phyloP scores from a whole-genome alignment of 2,329 filamentous ascomycete genomes.

The Zasmidium angulare region DNA sequence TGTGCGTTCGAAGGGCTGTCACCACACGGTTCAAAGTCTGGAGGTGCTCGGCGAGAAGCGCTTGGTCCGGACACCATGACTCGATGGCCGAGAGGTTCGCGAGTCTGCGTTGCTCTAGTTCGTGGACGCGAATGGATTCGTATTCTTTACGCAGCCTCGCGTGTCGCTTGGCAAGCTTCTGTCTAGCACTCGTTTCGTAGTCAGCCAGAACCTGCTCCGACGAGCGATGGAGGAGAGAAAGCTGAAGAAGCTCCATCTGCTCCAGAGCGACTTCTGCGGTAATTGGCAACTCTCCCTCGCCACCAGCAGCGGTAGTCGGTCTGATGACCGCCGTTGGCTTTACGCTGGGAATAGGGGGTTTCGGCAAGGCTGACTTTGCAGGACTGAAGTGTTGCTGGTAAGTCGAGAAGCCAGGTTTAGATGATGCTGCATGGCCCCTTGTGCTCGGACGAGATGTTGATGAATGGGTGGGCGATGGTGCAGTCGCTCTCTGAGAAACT shows the following conservation, averaged over 20 bases:
- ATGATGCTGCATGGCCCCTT: constrained; percentile 29
- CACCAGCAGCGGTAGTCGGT: constrained; percentile 51
- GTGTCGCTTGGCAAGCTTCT: constrained; percentile 29
- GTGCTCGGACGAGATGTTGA: constrained; percentile 18
- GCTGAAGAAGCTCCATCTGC: constrained; percentile 65
- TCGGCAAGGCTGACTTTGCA: constrained; percentile 60
- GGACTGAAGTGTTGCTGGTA: constrained; percentile 69
- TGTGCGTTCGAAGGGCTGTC: constrained; percentile 58
- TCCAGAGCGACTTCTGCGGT: constrained; percentile 28
- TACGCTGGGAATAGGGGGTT: constrained; percentile 56
- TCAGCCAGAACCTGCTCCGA: constrained; percentile 45
- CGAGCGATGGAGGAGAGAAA: constrained; percentile 63
- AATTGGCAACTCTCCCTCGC: constrained; percentile 49
- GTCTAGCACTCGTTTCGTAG: constrained; percentile 60
- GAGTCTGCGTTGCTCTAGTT: constrained; percentile 41
- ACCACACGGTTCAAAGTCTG: constrained; percentile 59
- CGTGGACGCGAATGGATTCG: constrained; percentile 36
- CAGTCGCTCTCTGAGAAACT: constrained; percentile 16
- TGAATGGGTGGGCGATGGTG: constrained; percentile 20
- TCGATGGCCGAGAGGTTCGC: constrained; percentile 55
- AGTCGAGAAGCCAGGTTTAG: constrained; percentile 59
- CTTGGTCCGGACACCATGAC: constrained; percentile 48
- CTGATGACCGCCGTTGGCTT: constrained; percentile 53
- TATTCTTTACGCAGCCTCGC: constrained; percentile 30
- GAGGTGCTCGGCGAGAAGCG: constrained; percentile 55